Conservation (phyloP, 176 grass and related monocot genomes). For the Oryza australiensis region DNA sequence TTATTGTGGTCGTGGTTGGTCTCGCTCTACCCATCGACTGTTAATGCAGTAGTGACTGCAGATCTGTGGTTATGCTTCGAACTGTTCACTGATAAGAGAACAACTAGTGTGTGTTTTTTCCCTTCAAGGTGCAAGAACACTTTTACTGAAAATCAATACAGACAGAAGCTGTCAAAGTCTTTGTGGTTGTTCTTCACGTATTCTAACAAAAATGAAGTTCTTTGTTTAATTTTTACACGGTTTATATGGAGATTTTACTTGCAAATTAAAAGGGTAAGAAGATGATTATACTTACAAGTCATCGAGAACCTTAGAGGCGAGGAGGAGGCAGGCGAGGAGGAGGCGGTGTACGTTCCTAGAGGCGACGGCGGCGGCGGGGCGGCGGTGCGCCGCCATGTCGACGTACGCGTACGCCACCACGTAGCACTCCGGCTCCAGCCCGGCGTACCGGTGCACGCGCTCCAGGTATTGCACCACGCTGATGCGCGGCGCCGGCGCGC, state of each 20-base stretch:
- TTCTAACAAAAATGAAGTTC: background rate
- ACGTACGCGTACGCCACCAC: slow-evolving; percentile 72
- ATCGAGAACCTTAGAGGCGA: slow-evolving; percentile 93
- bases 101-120: background rate
- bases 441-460: slow-evolving; percentile 74
- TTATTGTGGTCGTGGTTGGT: slow-evolving; percentile 7
- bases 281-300: slow-evolving; percentile 56
- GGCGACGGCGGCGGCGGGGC: slow-evolving; percentile 56
- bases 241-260: background rate
- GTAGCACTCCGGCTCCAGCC: slow-evolving; percentile 71
- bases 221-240: background rate
- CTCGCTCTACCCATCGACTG: background rate
- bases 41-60: background rate
- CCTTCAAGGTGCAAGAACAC: background rate
- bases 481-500: slow-evolving; percentile 58
- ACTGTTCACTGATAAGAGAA: slow-evolving; percentile 11
- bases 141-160: background rate
- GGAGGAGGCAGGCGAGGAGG: slow-evolving; percentile 68
- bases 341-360: slow-evolving; percentile 84
- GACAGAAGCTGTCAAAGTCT: background rate
- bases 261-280: background rate
- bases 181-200: background rate
- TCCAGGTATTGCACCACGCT: slow-evolving; percentile 76
- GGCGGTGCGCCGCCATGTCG: slow-evolving; percentile 61
- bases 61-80: background rate